A percentile compares a stretch with the other conserved stretches of the same genome.
Conservation (phyloP, 371 early-diverging fungal genomes). For the Rhizopus delemar region DNA sequence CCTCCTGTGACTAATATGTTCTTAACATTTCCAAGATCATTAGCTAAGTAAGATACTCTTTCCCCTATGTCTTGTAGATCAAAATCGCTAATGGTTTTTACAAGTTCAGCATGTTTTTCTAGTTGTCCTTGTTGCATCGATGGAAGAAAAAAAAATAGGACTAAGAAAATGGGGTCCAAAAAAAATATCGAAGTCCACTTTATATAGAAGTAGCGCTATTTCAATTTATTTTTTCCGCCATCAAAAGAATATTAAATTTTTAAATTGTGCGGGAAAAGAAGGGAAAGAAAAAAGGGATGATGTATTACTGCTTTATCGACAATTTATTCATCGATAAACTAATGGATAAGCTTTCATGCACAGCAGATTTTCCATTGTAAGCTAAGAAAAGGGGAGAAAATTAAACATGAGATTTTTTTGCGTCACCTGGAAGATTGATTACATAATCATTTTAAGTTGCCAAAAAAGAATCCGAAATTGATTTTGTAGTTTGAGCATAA, state of each 20-base stretch:
- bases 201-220: too few species aligned
- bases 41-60: conserved; percentile 31
- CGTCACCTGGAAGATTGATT: background rate
- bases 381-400: too few species aligned
- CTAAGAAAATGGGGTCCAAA: background rate
- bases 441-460: too few species aligned
- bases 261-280: background rate
- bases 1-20: conserved; percentile 84
- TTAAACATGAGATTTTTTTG: too few species aligned
- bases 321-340: too few species aligned
- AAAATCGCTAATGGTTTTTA: conserved; percentile 35
- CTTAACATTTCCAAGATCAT: conserved; percentile 41
- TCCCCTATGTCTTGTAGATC: conserved; percentile 52
- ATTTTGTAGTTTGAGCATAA: too few species aligned
- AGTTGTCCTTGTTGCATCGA: conserved; percentile 13
- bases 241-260: too few species aligned
- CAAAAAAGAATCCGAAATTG: too few species aligned
- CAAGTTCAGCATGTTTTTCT: conserved; percentile 29
- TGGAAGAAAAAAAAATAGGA: background rate
- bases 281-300: background rate
- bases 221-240: too few species aligned
- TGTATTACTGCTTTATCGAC: too few species aligned
- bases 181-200: background rate
- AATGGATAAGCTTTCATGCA: too few species aligned
- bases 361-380: too few species aligned